Base-by-base conservation (phyloP, 2,329 filamentous ascomycete genomes). In the Aureobasidium sp. region DNA sequence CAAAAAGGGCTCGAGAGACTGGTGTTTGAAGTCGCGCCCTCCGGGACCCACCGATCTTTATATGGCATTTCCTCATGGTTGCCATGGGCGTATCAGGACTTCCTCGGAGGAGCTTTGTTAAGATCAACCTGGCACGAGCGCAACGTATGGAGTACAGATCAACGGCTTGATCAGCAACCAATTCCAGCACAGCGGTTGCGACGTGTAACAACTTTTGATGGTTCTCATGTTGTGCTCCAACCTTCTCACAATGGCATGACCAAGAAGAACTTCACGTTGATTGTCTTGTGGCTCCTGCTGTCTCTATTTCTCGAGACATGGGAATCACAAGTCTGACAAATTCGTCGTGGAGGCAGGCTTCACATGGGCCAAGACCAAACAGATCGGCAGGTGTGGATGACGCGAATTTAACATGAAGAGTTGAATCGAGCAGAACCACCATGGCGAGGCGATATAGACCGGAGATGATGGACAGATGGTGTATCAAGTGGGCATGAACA, bases 101-200 rank as follows among this genome's bases (percentile, higher is more conserved):
- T 21, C 25, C 25, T 58, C 54, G 54, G 54, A 58, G 54, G 42
- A 2, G n/a, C 29, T 6, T n/a, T n/a, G 21, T 36, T 13, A 29
- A 47, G 41, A 47, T 47, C 54, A 47, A 58, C 41, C 21, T 58
- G 54, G 54, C 21, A 58, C 25, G 54, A 58, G 54, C 54, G 54
- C 47, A 30, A 32, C 32, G 21, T 21, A 37, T 29, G 54, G 42
- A 58, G 42, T 15, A 48, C 42, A 44, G 54, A 58, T 58, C 54
- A 58, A 58, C 54, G 34, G 27, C 5, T 13, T 37, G 54, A 58
- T 48, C 42, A 58, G 39, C 42, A 29, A 48, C 42, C 53, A 39
- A 2, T 48, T 30, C 54, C 54, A 34, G 39, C 54, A n/a, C 25
- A 8, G 25, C 32, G 41, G 54, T 48, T 37, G 36, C 16, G 8